Evolutionary conservation across 805 yeast species (phyloP), one percentile per base, ranked within the genome.

Genomic region (Hanseniaspora singularis): DNA sequence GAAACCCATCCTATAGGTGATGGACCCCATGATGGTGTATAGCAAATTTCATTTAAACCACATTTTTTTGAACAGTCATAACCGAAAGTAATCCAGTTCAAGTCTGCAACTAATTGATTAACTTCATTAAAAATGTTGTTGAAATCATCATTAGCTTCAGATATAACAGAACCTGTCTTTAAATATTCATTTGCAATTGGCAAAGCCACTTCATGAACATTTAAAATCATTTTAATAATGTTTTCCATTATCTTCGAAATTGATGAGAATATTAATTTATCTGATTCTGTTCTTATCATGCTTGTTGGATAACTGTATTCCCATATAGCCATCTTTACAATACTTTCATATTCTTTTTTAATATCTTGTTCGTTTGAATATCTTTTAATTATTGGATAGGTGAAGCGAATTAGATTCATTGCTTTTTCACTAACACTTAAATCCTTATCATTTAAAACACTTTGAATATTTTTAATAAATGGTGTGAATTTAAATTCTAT

Each of bases 1-100:
- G 53, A 1, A 1, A 64, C 64, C 70, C 73, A 67, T 1, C 73
- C 71, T 20, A 73, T 37, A 3, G 78, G 78, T 0, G 71, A 61
- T 2, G 80, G 81, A 0, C 70, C 81, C 81, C 81, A 75, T 0
- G 78, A 70, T 1, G 81, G 81, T 14, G 74, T 67, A 47, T 66
- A 74, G 52, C 81, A 77, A 2, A 73, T 54, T 51, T 73, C 76
- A 52, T 72, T 69, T 59, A 61, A 57, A 0, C 53, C 61, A 57
- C 81, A 76, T 3, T 54, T 57, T 2, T 54, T 44, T 0, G 64
- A 53, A 55, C 80, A 75, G 36, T 61, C 51, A 48, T 67, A 69
- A 49, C 64, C 65, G 0, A 64, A 53, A 5, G 71, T 49, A 3
- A 57, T 51, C 77, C 77, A 76, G 38, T 63, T 57, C 46, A 71